Conservation (phyloP, 495 filamentous ascomycete species). For the Oidiodendron maius region DNA sequence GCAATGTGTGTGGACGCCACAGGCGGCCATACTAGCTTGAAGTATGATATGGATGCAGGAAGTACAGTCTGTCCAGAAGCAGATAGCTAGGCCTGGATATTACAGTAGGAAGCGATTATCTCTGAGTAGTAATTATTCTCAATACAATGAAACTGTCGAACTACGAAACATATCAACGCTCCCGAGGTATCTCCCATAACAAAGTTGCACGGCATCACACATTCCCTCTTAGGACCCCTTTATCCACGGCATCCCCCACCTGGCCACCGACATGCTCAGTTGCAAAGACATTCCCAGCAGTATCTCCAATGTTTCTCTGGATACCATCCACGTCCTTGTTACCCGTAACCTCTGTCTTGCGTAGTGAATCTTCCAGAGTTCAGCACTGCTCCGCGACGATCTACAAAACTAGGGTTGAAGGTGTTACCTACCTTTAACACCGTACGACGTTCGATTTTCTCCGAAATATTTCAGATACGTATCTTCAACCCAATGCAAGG, state of each 20-base stretch:
- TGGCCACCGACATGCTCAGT: constrained; percentile 5
- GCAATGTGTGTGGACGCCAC: too few species aligned
- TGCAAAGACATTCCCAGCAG: constrained; percentile 14
- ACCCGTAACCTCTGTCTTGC: constrained; percentile 18
- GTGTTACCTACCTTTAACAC: constrained; percentile 14
- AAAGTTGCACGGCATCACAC: too few species aligned
- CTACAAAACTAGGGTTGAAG: too few species aligned
- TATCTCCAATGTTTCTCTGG: constrained; percentile 11
- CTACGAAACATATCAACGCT: too few species aligned
- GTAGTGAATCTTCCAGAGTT: constrained; percentile 14
- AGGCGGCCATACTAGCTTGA: too few species aligned
- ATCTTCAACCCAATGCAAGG: constrained; percentile 20
- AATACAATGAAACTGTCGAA: too few species aligned
- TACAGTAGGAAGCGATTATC: too few species aligned
- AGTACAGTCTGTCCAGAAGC: too few species aligned
- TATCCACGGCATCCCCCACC: constrained; percentile 16
- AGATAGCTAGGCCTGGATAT: too few species aligned
- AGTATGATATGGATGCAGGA: too few species aligned
- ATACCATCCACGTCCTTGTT: constrained; percentile 21
- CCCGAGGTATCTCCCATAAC: too few species aligned
- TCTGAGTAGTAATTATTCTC: too few species aligned
- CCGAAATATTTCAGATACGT: constrained; percentile 22
- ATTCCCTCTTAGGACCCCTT: constrained; percentile 17
- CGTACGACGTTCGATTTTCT: constrained; percentile 20
- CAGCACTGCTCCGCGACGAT: not conserved